Base-by-base conservation (phyloP, 306 rosid species). In the Ziziphus jujuba region DNA sequence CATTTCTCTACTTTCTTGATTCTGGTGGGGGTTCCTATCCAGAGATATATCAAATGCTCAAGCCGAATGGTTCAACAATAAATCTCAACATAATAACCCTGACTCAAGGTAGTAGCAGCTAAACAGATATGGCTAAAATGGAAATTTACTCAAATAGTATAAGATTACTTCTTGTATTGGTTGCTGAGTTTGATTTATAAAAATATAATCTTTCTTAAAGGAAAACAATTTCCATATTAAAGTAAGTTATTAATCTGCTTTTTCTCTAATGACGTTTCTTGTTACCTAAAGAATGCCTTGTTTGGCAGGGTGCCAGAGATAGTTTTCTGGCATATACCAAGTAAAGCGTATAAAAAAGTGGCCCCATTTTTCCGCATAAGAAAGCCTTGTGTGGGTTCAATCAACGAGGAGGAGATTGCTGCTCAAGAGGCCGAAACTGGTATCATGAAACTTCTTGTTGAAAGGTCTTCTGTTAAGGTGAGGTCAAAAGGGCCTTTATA, bases 1-100 rank as follows among this genome's bases (percentile, higher is more conserved):
- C 81, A 48, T 81, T 72, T 75, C 78, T 89, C 40, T 89, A 87
- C 73, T 87, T 92, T 74, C 80, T 92, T 47, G 98, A 92, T 79
- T 92, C 98, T 58, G 96, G 96, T 5, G 98, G 95, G n/a, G 98
- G 96, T 59, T 85, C 96, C 51, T 92, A 87, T 71, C 95, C 95
- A 1, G 78, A 87, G 85, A 66, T 92, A 81, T 92, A 70, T 89
- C 97, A 22, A 79, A 74, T 50, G 63, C 72, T 63, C 98, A 89
- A 72, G 81, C 75, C 15, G 80, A 89, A 62, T 89, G 98, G 98
- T 84, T 92, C 73, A 62, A 0, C 49, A 48, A 55, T 35, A 89
- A 79, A 74, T 54, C 91, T 61, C 21, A 67, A 70, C 80, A 74
- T 53, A 70, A 87, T n/a, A 92, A 92, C 63, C 75, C 89, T 63